phyloP scores from a whole-genome alignment of 2,329 filamentous ascomycete species.

The Microdochium bolleyi region DNA sequence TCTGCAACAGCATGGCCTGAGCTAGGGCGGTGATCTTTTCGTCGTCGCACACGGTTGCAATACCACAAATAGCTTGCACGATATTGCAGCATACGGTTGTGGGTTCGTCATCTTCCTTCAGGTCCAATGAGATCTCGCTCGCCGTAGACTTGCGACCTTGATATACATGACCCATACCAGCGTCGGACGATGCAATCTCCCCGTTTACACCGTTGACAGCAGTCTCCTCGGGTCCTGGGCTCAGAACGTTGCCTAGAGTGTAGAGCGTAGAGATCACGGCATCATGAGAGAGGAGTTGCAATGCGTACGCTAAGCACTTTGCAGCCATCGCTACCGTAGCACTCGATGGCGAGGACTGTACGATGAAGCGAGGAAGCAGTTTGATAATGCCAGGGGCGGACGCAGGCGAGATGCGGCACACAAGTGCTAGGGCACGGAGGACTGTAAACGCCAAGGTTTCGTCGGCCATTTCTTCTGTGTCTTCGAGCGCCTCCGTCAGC shows the following conservation, averaged over 20 bases:
- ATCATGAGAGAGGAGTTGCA: conserved; percentile 81
- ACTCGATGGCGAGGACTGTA: conserved; percentile 67
- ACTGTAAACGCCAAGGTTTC: conserved; percentile 68
- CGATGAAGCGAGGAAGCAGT: conserved; percentile 77
- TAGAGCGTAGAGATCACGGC: conserved; percentile 92
- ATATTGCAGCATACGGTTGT: conserved; percentile 74
- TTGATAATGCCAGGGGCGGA: conserved; percentile 71
- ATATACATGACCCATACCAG: conserved; percentile 36
- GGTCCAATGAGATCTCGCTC: conserved; percentile 71
- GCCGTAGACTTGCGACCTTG: conserved; percentile 52
- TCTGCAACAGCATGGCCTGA: conserved; percentile 94
- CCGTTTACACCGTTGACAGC: conserved; percentile 45
- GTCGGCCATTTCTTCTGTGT: conserved; percentile 76
- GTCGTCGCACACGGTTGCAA: conserved; percentile 74
- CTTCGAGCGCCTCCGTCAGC: conserved; percentile 75
- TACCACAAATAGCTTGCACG: conserved; percentile 91
- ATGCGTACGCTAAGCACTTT: conserved; percentile 72
- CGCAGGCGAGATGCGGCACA: conserved; percentile 66
- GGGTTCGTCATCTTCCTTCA: conserved; percentile 71
- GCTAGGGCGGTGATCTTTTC: conserved; percentile 89
- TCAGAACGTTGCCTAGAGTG: conserved; percentile 91
- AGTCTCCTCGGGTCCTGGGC: conserved; percentile 53
- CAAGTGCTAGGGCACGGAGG: conserved; percentile 72
- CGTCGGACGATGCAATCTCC: conserved; percentile 27
- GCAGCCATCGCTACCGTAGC: conserved; percentile 70